These are phyloP conservation scores for Paecilomyces fulvus DNA, from an alignment of 2,329 filamentous ascomycete species.

Conservation along the genomic window DNA sequence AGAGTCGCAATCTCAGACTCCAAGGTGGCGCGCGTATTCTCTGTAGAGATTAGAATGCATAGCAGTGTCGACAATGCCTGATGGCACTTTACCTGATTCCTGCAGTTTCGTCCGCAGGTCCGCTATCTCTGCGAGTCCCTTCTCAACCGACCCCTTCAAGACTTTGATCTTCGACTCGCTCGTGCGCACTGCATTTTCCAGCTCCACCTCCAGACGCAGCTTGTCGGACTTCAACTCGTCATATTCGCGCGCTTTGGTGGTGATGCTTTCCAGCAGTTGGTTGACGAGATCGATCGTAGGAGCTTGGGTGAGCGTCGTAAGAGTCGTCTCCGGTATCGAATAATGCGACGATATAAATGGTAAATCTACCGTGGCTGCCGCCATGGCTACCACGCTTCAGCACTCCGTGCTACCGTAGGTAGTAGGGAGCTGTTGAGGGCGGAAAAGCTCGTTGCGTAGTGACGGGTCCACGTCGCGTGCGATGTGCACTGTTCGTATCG, in stretches of 20 bases:
- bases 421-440: constrained; percentile 10
- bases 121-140: constrained; percentile 74
- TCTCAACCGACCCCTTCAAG: constrained; percentile 73
- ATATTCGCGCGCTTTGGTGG: constrained; percentile 70
- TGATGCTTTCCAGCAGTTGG: constrained; percentile 64
- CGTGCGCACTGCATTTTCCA: constrained; percentile 79
- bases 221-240: constrained; percentile 81
- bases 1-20: constrained; percentile 75
- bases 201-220: constrained; percentile 79
- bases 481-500: constrained; percentile 7
- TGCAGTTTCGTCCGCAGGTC: constrained; percentile 72
- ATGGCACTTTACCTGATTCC: constrained; percentile 58
- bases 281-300: constrained; percentile 71
- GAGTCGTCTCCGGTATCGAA: constrained; percentile 46
- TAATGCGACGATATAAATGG: constrained; percentile 53
- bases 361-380: constrained; percentile 47
- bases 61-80: neutral
- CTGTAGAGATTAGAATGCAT: constrained; percentile 38
- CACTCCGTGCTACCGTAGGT: constrained; percentile 1
- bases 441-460: constrained; percentile 4
- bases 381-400: constrained; percentile 38
- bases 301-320: constrained; percentile 47
- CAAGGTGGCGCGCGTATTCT: constrained; percentile 64
- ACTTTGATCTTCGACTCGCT: constrained; percentile 75
- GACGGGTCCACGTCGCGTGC: constrained; percentile 6